These are phyloP conservation scores for Leccinum subgranulosum DNA, from an alignment of 768 basidiomycete genomes.

Conservation along the genomic window DNA sequence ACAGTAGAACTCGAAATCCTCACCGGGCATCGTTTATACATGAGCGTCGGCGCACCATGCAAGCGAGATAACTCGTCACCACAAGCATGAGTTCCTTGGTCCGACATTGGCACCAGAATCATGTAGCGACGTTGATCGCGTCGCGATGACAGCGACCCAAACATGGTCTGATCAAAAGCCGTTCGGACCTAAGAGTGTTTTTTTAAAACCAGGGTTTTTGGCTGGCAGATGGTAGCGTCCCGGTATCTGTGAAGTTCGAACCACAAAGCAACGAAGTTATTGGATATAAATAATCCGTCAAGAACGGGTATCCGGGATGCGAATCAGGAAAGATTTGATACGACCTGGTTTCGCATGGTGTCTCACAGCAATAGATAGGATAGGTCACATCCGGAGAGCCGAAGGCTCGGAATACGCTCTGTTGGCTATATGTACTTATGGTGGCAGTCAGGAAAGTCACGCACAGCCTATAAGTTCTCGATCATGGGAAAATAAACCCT, in stretches of 20 bases:
- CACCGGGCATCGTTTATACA: background rate
- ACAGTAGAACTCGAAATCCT: background rate
- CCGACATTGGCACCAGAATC: background rate
- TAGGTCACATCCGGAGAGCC: background rate
- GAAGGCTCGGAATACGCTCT: background rate
- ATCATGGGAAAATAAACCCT: background rate
- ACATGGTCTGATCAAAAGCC: background rate
- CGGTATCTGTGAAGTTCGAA: background rate
- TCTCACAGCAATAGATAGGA: background rate
- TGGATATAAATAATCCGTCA: background rate
- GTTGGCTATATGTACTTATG: background rate
- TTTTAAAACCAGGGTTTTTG: background rate
- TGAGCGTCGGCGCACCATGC: background rate
- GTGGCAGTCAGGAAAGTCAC: no score
- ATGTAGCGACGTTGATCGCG: background rate
- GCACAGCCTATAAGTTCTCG: background rate
- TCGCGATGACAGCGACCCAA: background rate
- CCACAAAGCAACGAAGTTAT: slow-evolving; percentile 1
- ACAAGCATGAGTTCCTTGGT: no score
- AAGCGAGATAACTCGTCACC: background rate
- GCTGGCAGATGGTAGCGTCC: background rate
- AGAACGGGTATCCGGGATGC: background rate
- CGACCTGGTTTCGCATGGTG: background rate
- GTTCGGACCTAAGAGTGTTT: background rate
- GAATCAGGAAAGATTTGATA: background rate